Conservation (phyloP, 495 filamentous ascomycete species). For the Xylaria grammica region DNA sequence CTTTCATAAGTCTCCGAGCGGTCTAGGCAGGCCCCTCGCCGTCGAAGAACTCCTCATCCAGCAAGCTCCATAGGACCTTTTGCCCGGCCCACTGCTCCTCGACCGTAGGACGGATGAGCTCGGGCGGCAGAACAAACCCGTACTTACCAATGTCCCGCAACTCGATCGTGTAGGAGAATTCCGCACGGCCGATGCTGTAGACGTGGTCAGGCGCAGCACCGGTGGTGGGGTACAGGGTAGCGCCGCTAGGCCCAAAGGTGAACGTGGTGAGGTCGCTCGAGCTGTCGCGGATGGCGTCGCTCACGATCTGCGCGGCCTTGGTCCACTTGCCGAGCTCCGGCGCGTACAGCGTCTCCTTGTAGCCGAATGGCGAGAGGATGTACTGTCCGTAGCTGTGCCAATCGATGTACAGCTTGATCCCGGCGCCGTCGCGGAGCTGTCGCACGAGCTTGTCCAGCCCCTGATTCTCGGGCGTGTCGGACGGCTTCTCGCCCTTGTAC, state of each 20-base stretch:
- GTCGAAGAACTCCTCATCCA: conserved; percentile 34
- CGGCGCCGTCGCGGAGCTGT: conserved; percentile 42
- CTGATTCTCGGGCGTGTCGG: conserved; percentile 32
- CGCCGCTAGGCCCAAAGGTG: conserved; percentile 55
- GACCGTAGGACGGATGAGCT: conserved; percentile 47
- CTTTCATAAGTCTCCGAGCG: background rate
- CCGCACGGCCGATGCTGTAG: conserved; percentile 47
- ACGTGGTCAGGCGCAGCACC: conserved; percentile 54
- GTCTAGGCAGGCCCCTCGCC: conserved; percentile 26
- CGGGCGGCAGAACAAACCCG: conserved; percentile 56
- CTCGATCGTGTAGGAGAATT: conserved; percentile 56
- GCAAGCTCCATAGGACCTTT: conserved; percentile 41
- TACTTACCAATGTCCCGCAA: conserved; percentile 50
- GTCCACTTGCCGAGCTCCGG: conserved; percentile 53
- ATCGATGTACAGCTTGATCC: conserved; percentile 56
- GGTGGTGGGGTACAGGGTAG: conserved; percentile 53
- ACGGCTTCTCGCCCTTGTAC: conserved; percentile 47
- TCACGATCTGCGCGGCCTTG: conserved; percentile 34
- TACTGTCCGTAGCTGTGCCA: conserved; percentile 56
- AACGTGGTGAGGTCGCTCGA: conserved; percentile 41
- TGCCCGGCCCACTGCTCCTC: conserved; percentile 54
- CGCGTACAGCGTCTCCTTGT: conserved; percentile 31
- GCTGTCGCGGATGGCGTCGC: conserved; percentile 46
- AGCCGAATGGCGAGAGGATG: conserved; percentile 27
- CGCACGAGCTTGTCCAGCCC: conserved; percentile 37